A percentile compares a stretch with the other conserved stretches of the same genome.
These are phyloP conservation scores for Hanseniaspora hatyaiensis DNA, from an alignment of 805 yeast species.

Conservation along the genomic window DNA sequence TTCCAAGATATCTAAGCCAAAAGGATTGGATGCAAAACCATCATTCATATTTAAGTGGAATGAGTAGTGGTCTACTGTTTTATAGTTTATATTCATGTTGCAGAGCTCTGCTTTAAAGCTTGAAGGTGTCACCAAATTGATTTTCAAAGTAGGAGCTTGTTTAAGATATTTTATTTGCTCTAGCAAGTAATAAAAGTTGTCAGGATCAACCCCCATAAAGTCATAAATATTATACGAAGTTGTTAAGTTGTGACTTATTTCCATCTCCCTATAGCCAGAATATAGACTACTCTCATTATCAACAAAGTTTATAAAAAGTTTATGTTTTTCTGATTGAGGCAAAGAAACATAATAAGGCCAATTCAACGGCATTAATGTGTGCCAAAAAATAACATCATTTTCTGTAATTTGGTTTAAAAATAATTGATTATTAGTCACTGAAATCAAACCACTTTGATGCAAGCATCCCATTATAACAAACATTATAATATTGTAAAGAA, in stretches of 20 bases:
- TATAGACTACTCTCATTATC: not conserved
- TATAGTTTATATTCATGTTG: not conserved
- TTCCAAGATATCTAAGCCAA: conserved; percentile 5
- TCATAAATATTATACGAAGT: not conserved
- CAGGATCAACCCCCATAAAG: conserved; percentile 10
- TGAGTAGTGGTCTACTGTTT: not conserved
- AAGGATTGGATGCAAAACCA: conserved; percentile 1
- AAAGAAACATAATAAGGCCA: too few species aligned
- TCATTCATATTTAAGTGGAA: conserved; percentile 12
- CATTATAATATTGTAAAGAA: conserved; percentile 30
- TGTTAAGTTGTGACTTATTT: not conserved
- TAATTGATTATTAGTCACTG: conserved; percentile 37
- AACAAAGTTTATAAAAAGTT: conserved; percentile 1
- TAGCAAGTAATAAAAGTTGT: conserved; percentile 4
- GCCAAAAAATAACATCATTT: conserved; percentile 1
- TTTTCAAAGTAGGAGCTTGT: not conserved
- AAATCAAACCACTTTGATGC: conserved; percentile 86
- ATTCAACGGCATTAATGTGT: conserved; percentile 11
- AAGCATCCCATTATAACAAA: conserved; percentile 60
- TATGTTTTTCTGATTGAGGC: too few species aligned
- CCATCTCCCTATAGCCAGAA: not conserved
- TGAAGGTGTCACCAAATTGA: not conserved
- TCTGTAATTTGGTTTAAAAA: not conserved
- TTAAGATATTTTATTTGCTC: not conserved
- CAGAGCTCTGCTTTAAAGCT: not conserved